A percentile compares a stretch with the other conserved stretches of the same genome.
phyloP scores from a whole-genome alignment of 2,329 filamentous ascomycete genomes.

The Phaeosphaeriaceae sp. region DNA sequence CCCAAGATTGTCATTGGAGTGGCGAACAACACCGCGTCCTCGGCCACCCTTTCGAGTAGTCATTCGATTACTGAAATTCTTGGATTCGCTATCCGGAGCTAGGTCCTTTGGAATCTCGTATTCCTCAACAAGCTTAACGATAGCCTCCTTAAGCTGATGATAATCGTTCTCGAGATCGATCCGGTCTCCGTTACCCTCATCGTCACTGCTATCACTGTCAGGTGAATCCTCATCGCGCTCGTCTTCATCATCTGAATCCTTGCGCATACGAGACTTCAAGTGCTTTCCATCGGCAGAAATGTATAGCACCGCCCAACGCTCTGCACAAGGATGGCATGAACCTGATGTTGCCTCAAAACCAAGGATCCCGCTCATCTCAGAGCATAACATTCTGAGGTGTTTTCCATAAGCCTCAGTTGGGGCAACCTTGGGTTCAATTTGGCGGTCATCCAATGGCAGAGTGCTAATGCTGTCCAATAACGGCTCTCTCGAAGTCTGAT shows the following conservation, averaged over 20 bases:
- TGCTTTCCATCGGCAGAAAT: conserved; percentile 74
- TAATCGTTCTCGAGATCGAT: conserved; percentile 77
- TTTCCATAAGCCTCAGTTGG: conserved; percentile 51
- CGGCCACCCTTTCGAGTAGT: conserved; percentile 52
- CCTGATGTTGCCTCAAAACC: conserved; percentile 70
- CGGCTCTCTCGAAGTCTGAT: conserved; percentile 71
- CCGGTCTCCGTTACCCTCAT: conserved; percentile 51
- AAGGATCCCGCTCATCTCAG: conserved; percentile 72
- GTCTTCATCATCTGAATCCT: conserved; percentile 69
- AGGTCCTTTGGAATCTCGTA: conserved; percentile 77
- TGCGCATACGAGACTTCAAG: conserved; percentile 74
- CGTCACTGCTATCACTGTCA: conserved; percentile 58
- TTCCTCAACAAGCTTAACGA: conserved; percentile 80
- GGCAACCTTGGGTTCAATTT: conserved; percentile 56
- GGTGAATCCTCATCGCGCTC: conserved; percentile 66
- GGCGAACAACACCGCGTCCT: conserved; percentile 31
- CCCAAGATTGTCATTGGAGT: conserved; percentile 39
- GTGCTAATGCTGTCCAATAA: conserved; percentile 57
- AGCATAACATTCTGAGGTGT: conserved; percentile 69
- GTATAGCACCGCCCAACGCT: conserved; percentile 83
- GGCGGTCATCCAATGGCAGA: conserved; percentile 32
- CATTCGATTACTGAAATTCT: conserved; percentile 74
- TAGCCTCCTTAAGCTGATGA: conserved; percentile 79
- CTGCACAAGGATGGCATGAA: conserved; percentile 77
- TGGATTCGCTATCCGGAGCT: conserved; percentile 64